phyloP scores from a whole-genome alignment of 1,139 yeast genomes.

The Saccharomyces hybrid region DNA sequence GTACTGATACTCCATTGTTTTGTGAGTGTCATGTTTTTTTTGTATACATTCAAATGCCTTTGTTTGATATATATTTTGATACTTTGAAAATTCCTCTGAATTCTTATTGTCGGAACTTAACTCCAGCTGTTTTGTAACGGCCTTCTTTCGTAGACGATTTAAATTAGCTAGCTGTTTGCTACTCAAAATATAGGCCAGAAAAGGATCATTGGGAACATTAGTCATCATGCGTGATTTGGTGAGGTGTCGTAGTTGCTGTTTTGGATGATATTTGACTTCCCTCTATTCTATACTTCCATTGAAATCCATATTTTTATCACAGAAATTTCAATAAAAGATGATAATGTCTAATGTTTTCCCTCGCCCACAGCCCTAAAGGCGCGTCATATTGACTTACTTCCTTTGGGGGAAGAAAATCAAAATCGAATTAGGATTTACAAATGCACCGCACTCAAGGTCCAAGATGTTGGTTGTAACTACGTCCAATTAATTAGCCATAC shows the following conservation, averaged over 20 bases:
- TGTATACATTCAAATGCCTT: constrained; percentile 10
- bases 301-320: background rate
- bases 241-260: too few relatives aligned
- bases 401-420: background rate
- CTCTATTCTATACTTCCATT: background rate
- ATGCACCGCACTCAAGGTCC: background rate
- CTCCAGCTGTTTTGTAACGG: constrained; percentile 3
- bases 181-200: constrained; percentile 13
- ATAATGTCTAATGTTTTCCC: background rate
- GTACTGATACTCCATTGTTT: constrained; percentile 12
- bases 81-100: constrained; percentile 4
- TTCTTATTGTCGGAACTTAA: background rate
- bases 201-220: constrained; percentile 10
- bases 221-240: background rate
- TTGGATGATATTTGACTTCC: background rate
- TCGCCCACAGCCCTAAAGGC: too few relatives aligned
- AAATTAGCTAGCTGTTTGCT: constrained; percentile 17
- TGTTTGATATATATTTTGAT: constrained; percentile 8
- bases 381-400: background rate
- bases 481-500: background rate
- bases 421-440: background rate
- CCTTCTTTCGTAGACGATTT: constrained; percentile 7
- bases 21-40: constrained; percentile 5
- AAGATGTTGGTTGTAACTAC: background rate
- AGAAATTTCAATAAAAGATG: background rate